A percentile compares a stretch with the other conserved stretches of the same genome.
Evolutionary conservation across 495 filamentous ascomycete species (phyloP).

Genomic region (Hypoxylon crocopeplum): DNA sequence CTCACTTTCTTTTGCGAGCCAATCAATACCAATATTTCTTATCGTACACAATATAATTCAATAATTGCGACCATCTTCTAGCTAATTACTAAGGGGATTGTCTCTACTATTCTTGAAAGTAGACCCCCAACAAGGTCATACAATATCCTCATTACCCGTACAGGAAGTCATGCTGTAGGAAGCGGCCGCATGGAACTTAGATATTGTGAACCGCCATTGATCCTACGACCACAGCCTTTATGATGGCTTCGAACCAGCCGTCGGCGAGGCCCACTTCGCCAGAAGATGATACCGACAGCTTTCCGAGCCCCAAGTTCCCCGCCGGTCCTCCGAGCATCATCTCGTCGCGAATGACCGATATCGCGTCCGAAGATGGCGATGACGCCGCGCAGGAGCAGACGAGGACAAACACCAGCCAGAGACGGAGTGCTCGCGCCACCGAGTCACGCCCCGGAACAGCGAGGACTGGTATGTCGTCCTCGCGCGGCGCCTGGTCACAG

Average conservation of each 20-base stretch:
- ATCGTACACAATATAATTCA: too few relatives aligned
- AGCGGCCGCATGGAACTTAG: conserved; percentile 1
- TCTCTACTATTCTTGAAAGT: too few relatives aligned
- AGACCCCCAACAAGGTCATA: not conserved
- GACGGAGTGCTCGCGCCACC: conserved; percentile 48
- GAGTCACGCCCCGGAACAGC: conserved; percentile 59
- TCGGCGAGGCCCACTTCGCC: conserved; percentile 45
- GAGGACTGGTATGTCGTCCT: conserved; percentile 57
- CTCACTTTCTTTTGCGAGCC: not conserved
- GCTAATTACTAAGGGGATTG: too few relatives aligned
- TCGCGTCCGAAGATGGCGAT: conserved; percentile 64
- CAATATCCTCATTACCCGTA: not conserved
- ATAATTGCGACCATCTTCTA: too few relatives aligned
- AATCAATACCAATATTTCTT: not conserved
- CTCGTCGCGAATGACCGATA: conserved; percentile 85
- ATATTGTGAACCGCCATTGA: not conserved
- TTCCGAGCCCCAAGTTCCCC: conserved; percentile 48
- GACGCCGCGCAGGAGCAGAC: conserved; percentile 41
- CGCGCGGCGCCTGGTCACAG: conserved; percentile 57
- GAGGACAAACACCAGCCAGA: conserved; percentile 41
- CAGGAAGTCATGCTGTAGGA: conserved; percentile 4
- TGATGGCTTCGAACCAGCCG: conserved; percentile 47
- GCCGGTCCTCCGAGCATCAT: conserved; percentile 68
- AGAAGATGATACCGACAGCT: conserved; percentile 45
- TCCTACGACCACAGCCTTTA: not conserved